Evolutionary conservation across 192 early-diverging fungal species (phyloP).

Genomic region (Coemansia sp.): DNA sequence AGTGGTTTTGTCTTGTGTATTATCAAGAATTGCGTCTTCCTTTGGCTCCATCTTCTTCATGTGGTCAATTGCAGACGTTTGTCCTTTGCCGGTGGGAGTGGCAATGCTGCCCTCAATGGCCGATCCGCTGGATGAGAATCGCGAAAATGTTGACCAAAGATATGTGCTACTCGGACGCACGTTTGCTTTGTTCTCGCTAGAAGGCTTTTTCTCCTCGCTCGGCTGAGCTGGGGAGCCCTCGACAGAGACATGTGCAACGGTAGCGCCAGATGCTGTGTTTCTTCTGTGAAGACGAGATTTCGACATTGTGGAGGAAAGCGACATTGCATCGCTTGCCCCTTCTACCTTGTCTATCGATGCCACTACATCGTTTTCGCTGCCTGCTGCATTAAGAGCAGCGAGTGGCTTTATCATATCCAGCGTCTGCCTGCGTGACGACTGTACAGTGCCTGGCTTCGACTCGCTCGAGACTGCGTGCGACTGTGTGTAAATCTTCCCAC

Average conservation of each 20-base stretch:
- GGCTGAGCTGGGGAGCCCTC: background rate
- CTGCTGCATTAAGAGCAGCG: background rate
- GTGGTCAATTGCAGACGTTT: slow-evolving; percentile 20
- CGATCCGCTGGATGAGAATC: slow-evolving; percentile 11
- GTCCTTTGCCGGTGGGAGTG: background rate
- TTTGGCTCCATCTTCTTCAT: slow-evolving; percentile 19
- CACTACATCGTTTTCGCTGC: background rate
- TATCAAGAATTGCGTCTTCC: background rate
- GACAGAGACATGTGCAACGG: slow-evolving; percentile 6
- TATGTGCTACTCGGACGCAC: slow-evolving; percentile 3
- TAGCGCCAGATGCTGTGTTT: background rate
- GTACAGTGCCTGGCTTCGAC: background rate
- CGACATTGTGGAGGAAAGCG: background rate
- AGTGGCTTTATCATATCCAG: slow-evolving; percentile 36
- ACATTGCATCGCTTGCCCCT: background rate
- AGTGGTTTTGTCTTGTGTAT: background rate
- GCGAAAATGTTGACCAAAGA: slow-evolving; percentile 22
- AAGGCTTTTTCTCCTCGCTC: background rate
- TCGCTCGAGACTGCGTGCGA: background rate
- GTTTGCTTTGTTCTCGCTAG: background rate
- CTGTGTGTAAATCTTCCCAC: slow-evolving; percentile 25
- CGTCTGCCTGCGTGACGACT: slow-evolving; percentile 14
- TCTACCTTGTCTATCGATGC: background rate
- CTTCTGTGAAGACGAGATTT: background rate
- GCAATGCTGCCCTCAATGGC: slow-evolving; percentile 9